A percentile compares a stretch with the other conserved stretches of the same genome.
These are phyloP conservation scores for Dothiorella sarmentorum DNA, from an alignment of 2,329 filamentous ascomycete species.

Conservation along the genomic window DNA sequence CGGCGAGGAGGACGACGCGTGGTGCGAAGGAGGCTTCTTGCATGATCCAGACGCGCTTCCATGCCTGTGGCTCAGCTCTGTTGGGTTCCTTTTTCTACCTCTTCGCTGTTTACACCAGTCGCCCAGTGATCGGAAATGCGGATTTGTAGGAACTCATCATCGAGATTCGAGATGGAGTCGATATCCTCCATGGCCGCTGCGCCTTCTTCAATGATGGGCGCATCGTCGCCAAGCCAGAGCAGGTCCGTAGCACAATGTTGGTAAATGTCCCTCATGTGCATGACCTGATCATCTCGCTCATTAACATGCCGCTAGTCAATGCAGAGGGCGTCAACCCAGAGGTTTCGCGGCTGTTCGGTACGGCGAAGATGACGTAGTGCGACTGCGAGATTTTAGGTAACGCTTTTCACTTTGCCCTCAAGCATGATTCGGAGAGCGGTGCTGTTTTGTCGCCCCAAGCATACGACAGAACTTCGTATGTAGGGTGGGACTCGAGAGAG, in stretches of 20 bases:
- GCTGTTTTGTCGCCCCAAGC: conserved; percentile 18
- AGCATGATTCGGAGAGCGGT: conserved; percentile 4
- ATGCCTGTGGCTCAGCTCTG: background rate
- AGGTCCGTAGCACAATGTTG: background rate
- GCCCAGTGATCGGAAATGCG: no score
- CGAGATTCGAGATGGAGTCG: conserved; percentile 21
- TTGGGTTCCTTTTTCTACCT: background rate
- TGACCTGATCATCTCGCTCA: conserved; percentile 18
- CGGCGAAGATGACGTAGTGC: conserved; percentile 13
- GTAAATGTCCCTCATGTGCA: conserved; percentile 19
- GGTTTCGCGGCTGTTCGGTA: conserved; percentile 15
- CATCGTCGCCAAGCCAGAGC: conserved; percentile 15
- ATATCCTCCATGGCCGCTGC: conserved; percentile 22
- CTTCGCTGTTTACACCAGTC: no score
- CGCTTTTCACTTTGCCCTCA: background rate
- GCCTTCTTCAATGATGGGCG: conserved; percentile 17
- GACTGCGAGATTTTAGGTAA: conserved; percentile 18
- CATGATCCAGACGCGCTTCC: conserved; percentile 11
- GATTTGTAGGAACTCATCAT: background rate
- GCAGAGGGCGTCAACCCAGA: conserved; percentile 22
- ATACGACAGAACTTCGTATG: conserved; percentile 21
- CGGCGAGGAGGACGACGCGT: background rate
- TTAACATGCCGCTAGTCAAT: conserved; percentile 18
- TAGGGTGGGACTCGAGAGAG: background rate
- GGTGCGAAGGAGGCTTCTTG: conserved; percentile 10